phyloP scores from a whole-genome alignment of 768 basidiomycete species.

The Termitomyces sp. region DNA sequence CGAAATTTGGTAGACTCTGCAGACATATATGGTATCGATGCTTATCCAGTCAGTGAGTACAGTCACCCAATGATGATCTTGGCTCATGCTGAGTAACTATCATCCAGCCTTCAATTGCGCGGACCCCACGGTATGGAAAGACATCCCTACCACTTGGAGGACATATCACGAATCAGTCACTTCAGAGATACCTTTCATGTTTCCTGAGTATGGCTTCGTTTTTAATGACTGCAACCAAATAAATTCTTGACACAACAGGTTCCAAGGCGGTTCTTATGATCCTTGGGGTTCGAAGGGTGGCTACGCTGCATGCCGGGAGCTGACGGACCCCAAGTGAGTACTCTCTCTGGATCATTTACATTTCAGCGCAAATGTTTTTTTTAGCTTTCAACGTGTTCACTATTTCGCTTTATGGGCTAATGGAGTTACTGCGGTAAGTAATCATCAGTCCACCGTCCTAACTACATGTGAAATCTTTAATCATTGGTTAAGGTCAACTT shows the following conservation, averaged over 20 bases:
- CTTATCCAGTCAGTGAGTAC: constrained; percentile 12
- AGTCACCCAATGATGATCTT: neutral
- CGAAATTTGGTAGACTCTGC: constrained; percentile 12
- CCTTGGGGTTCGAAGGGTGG: constrained; percentile 11
- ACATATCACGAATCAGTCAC: constrained; percentile 13
- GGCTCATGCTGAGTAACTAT: neutral
- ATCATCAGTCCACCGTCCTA: neutral
- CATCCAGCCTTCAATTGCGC: constrained; percentile 11
- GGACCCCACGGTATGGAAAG: constrained; percentile 11
- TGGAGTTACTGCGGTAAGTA: constrained; percentile 13
- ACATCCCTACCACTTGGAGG: constrained; percentile 14
- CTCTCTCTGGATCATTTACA: neutral
- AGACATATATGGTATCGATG: constrained; percentile 14
- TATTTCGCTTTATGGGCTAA: constrained; percentile 15
- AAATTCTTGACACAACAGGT: neutral
- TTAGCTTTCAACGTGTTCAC: constrained; percentile 13
- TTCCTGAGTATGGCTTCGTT: constrained; percentile 8
- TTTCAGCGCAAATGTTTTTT: neutral
- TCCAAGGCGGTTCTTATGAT: constrained; percentile 13
- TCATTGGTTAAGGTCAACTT: constrained; percentile 6
- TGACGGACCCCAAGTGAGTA: constrained; percentile 13
- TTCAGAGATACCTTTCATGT: constrained; percentile 14
- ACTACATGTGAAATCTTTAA: neutral
- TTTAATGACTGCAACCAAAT: neutral
- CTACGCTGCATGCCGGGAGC: constrained; percentile 9